Conservation (phyloP, 1,284 basidiomycete genomes). For the Trichosporon sp. region DNA sequence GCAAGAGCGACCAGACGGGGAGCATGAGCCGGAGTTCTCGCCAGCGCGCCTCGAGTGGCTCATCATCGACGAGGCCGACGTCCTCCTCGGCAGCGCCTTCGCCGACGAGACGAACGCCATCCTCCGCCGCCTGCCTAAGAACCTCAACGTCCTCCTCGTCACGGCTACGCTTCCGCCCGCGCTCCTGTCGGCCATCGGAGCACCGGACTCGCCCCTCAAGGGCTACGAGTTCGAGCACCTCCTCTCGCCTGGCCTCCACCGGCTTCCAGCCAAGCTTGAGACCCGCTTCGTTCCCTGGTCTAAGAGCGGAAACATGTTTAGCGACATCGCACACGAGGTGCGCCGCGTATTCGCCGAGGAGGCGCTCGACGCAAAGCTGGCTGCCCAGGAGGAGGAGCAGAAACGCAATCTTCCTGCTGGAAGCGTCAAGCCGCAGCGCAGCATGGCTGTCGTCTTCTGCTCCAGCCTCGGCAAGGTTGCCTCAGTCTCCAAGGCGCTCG, state of each 20-base stretch:
- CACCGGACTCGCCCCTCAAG: constrained; percentile 57
- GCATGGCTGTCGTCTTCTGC: constrained; percentile 70
- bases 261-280: constrained; percentile 62
- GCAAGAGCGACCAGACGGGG: constrained; percentile 53
- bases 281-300: constrained; percentile 68
- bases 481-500: constrained; percentile 56
- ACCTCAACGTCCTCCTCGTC: constrained; percentile 59
- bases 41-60: constrained; percentile 64
- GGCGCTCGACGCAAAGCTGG: constrained; percentile 19
- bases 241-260: constrained; percentile 70
- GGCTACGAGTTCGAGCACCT: constrained; percentile 56
- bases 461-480: constrained; percentile 65
- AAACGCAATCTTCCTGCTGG: constrained; percentile 1
- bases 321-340: constrained; percentile 69
- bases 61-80: constrained; percentile 79
- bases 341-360: constrained; percentile 45
- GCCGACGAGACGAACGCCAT: constrained; percentile 62
- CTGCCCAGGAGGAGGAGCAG: constrained; percentile 58
- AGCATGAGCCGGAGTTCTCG: neutral
- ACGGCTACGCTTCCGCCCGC: constrained; percentile 79
- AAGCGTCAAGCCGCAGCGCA: neutral
- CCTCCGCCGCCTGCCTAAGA: constrained; percentile 51
- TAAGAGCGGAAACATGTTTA: constrained; percentile 64
- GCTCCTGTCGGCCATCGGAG: constrained; percentile 63
- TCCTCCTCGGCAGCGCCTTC: constrained; percentile 80